These are phyloP conservation scores for Mucor velutinosus DNA, from an alignment of 371 early-diverging fungal genomes.

Conservation along the genomic window DNA sequence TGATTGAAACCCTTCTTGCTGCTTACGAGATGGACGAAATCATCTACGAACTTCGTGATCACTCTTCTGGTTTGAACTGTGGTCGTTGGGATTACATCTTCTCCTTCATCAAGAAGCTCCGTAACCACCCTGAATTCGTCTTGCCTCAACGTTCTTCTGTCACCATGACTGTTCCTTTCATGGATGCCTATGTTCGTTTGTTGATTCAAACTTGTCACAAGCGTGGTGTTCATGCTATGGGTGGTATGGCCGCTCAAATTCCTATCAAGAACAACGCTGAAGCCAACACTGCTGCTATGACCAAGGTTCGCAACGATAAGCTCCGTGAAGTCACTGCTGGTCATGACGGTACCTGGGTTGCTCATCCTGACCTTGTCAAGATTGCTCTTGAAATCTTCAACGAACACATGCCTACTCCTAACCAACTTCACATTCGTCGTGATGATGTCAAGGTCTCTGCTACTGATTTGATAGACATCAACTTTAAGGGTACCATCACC, in stretches of 20 bases:
- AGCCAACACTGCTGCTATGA: constrained; percentile 91
- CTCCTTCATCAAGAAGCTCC: constrained; percentile 96
- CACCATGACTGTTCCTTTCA: constrained; percentile 94
- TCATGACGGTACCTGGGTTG: constrained; percentile 97
- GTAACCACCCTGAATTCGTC: constrained; percentile 80
- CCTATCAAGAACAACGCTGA: constrained; percentile 91
- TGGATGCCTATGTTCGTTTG: constrained; percentile 91
- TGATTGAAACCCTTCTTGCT: constrained; percentile 96
- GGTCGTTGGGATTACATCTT: constrained; percentile 99
- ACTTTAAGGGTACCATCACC: constrained; percentile 82
- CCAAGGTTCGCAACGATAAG: constrained; percentile 94
- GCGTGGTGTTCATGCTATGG: constrained; percentile 98
- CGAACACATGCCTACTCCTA: constrained; percentile 94
- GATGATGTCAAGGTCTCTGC: constrained; percentile 88
- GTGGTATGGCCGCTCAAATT: constrained; percentile 98
- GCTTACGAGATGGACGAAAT: constrained; percentile 99
- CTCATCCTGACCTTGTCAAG: constrained; percentile 93
- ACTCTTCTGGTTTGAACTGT: constrained; percentile 96
- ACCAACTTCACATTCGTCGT: constrained; percentile 91
- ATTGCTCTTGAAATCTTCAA: constrained; percentile 89
- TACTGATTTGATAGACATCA: constrained; percentile 82
- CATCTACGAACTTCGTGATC: constrained; percentile 95
- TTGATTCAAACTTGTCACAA: constrained; percentile 97
- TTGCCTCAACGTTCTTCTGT: constrained; percentile 91
- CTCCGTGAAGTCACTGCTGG: constrained; percentile 93